These are phyloP conservation scores for Scenedesmus sp. DNA, from an alignment of 163 green algal species.

Conservation along the genomic window DNA sequence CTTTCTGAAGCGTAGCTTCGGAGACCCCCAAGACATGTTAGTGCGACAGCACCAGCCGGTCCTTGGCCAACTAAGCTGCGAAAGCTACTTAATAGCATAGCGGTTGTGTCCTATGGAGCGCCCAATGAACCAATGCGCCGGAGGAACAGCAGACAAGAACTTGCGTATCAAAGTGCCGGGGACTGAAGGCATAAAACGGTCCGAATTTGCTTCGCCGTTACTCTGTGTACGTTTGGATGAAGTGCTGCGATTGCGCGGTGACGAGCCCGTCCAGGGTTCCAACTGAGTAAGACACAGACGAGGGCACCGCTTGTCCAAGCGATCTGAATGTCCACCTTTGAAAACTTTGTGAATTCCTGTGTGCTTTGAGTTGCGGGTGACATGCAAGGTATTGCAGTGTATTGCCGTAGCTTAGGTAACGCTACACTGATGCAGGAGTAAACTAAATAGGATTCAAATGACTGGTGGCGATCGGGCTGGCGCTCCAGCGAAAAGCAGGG, in stretches of 20 bases:
- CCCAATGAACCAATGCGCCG: neutral
- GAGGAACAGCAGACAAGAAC: neutral
- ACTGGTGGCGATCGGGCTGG: neutral
- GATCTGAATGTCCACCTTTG: too few relatives aligned
- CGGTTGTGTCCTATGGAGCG: neutral
- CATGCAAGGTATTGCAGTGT: neutral
- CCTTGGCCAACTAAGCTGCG: neutral
- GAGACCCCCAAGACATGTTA: neutral
- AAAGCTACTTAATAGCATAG: neutral
- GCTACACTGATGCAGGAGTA: neutral
- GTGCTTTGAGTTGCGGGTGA: neutral
- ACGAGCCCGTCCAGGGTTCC: neutral
- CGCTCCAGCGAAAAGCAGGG: neutral
- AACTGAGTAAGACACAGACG: neutral
- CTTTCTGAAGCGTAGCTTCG: neutral
- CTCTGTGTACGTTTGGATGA: neutral
- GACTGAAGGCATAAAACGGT: neutral
- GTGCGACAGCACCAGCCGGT: neutral
- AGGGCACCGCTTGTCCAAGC: neutral
- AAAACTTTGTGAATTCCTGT: too few relatives aligned
- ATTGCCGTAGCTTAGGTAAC: neutral
- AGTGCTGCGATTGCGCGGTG: neutral
- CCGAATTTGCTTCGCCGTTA: neutral
- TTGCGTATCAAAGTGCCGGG: neutral
- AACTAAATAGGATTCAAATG: neutral